Base-by-base conservation (phyloP, 2,329 filamentous ascomycete genomes). In the Neopestalotiopsis clavispora region DNA sequence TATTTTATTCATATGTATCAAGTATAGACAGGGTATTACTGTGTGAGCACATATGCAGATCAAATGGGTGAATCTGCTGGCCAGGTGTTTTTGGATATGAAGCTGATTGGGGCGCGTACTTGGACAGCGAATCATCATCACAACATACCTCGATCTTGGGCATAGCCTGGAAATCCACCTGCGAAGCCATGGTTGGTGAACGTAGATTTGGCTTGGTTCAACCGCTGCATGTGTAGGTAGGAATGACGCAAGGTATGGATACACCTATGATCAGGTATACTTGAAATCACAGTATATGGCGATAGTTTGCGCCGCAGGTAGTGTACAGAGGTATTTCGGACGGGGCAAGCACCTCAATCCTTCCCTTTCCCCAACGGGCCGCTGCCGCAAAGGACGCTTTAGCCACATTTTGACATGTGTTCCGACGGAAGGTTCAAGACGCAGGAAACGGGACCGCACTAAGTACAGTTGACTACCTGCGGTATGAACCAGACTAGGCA, bases 91-190 rank as follows among this genome's bases (percentile, higher is more conserved):
- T 59, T 34, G 57, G 23, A 9, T n/a, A 59, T 2, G 12, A 28
- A 7, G 23, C 57, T 14, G 28, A 28, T 14, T 34, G 17, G 57
- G 30, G 57, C 23, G 5, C 17, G 28, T 59, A 9, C 14, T 32
- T 20, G 23, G 34, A 42, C 32, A 23, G 30, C 17, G n/a, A 34
- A 62, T 30, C 30, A n/a, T 38, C 7, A 38, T 10, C 17, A 14
- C 12, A 17, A 61, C 34, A 72, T 77, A 86, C 86, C 84, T 89
- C 86, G 56, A 88, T 85, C 73, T 89, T 89, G 12, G 86, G 86
- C 58, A 89, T 77, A n/a, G 82, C 78, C 72, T 78, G 75, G 69
- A 83, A 87, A 68, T 86, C 82, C 75, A 86, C 69, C 9, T 66
- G 12, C n/a, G 14, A 14, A 34, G 64, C 49, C 49, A 66, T 66